Evolutionary conservation across 768 basidiomycete species (phyloP).

Genomic region (Tubosaeta sp.): DNA sequence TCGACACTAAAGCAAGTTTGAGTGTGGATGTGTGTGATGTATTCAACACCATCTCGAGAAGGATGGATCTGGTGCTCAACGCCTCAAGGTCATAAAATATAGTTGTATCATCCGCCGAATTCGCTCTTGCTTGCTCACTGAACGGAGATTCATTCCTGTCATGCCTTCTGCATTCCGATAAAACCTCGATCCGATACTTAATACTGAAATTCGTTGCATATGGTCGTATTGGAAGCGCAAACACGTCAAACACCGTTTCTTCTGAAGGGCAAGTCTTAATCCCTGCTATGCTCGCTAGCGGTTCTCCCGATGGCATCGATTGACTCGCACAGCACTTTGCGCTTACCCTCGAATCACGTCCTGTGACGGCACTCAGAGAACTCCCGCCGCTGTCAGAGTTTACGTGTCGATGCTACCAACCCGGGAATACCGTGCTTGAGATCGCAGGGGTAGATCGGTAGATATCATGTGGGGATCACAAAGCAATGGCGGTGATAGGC

Average conservation of each 20-base stretch:
- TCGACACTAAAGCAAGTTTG: neutral
- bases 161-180: conserved; percentile 12
- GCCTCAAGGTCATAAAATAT: conserved; percentile 7
- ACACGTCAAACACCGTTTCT: conserved; percentile 10
- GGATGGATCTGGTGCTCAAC: neutral
- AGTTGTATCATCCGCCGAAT: conserved; percentile 7
- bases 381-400: conserved; percentile 26
- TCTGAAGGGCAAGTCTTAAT: conserved; percentile 16
- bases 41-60: neutral
- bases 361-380: conserved; percentile 15
- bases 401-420: conserved; percentile 22
- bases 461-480: conserved; percentile 11
- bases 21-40: neutral
- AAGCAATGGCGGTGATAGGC: conserved; percentile 27
- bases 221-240: conserved; percentile 18
- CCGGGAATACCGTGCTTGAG: conserved; percentile 6
- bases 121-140: conserved; percentile 24
- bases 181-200: conserved; percentile 22
- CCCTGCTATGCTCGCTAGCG: conserved; percentile 6
- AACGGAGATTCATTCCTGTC: conserved; percentile 25
- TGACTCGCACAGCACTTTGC: conserved; percentile 16
- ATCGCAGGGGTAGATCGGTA: conserved; percentile 10
- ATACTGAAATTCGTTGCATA: conserved; percentile 7
- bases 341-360: conserved; percentile 29
- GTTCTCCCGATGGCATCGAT: conserved; percentile 32